Conservation (phyloP, 2,329 filamentous ascomycete species). For the Colletotrichum brevisporum region DNA sequence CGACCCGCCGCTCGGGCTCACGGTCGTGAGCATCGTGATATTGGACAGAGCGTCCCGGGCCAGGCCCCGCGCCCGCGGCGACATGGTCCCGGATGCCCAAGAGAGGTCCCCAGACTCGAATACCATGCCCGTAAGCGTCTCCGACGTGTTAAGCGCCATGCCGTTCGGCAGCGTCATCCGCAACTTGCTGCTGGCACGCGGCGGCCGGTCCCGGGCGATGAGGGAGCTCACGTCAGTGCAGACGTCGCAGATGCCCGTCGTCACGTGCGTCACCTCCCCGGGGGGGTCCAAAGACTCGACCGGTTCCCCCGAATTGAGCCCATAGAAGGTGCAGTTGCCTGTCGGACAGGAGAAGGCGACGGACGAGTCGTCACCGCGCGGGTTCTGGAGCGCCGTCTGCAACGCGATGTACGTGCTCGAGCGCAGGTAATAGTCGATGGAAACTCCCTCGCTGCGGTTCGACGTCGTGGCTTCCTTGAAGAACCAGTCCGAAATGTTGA, state of each 20-base stretch:
- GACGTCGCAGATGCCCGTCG: background rate
- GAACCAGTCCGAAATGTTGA: background rate
- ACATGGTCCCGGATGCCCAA: background rate
- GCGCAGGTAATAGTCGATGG: background rate
- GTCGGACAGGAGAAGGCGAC: background rate
- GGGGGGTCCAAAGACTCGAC: accelerated
- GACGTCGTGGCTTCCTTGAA: background rate
- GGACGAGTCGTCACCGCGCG: background rate
- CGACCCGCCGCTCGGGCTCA: background rate
- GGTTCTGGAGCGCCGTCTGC: background rate
- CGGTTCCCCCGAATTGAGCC: background rate
- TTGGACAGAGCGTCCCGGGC: accelerated
- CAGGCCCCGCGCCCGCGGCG: background rate
- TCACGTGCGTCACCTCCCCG: background rate
- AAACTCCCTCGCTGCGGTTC: background rate
- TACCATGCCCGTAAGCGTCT: background rate
- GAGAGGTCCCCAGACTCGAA: background rate
- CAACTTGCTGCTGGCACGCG: background rate
- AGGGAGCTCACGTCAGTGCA: background rate
- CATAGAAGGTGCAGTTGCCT: background rate
- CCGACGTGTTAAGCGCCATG: background rate
- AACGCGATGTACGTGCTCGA: background rate
- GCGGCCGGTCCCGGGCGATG: background rate
- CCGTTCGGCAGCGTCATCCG: background rate
- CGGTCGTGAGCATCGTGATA: background rate